These are phyloP conservation scores for Mycena epipterygia DNA, from an alignment of 768 basidiomycete genomes.

Conservation along the genomic window DNA sequence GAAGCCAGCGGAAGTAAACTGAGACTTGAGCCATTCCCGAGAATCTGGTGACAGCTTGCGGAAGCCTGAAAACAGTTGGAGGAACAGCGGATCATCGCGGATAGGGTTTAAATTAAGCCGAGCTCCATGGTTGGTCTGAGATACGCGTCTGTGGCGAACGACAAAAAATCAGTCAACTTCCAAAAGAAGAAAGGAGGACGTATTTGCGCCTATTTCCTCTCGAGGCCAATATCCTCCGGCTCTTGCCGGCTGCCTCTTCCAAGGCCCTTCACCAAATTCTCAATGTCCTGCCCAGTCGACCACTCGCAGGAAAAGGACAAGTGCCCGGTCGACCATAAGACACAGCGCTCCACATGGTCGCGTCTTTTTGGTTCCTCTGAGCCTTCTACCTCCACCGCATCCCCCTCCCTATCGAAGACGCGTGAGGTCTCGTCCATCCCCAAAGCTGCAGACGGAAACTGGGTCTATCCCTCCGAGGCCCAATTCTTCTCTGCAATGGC, in stretches of 20 bases:
- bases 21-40: too few relatives aligned
- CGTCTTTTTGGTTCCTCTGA: conserved; percentile 52
- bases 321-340: conserved; percentile 59
- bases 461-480: conserved; percentile 99
- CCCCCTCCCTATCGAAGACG: conserved; percentile 68
- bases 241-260: too few relatives aligned
- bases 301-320: conserved; percentile 34
- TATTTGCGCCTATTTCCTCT: not conserved
- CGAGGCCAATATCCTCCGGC: not conserved
- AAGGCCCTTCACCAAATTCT: too few relatives aligned
- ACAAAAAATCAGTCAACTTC: too few relatives aligned
- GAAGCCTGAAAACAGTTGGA: not conserved
- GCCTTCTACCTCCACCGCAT: conserved; percentile 35
- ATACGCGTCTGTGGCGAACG: too few relatives aligned
- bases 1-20: not conserved
- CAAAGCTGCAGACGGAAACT: conserved; percentile 75
- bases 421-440: conserved; percentile 94
- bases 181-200: not conserved
- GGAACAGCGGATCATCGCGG: not conserved
- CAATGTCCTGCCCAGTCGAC: conserved; percentile 35
- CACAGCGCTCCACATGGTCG: conserved; percentile 55
- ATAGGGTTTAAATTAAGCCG: not conserved
- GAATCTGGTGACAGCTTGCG: not conserved
- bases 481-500: conserved; percentile 99
- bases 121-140: not conserved